Base-by-base conservation (phyloP, 352 stramenopile genomes). In the Globisporangium recalcitrans region DNA sequence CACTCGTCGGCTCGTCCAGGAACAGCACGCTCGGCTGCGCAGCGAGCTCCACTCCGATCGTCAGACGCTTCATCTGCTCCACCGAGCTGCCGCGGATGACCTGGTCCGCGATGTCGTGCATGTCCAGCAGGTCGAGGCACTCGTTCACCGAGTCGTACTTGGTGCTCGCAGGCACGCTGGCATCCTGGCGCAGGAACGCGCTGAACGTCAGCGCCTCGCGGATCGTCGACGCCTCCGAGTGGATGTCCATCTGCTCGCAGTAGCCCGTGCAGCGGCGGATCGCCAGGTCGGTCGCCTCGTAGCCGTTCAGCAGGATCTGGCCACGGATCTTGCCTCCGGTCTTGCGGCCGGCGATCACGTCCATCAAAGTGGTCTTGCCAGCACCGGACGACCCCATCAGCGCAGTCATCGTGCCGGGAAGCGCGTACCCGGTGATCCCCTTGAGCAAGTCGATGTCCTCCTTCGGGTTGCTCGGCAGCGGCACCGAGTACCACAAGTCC, bases 41-140 rank as follows among this genome's bases (percentile, higher is more conserved):
- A 3, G 95, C 88, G 40, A 98, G 75, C 63, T 98, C 95, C 4
- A 98, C 87, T 26, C 90, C 93, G 34, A 98, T 93, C 22, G 77
- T 86, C 10, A 87, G 63, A 16, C 77, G 80, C 74, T 89, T 89
- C 60, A 82, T 71, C 62, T 85, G 72, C 59, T 89, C 80, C 48
- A 81, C 71, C 11, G 74, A 82, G 44, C 64, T 73, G n/a, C 80
- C 75, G 21, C 80, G 77, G 13, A 89, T 75, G 38, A 90, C 77
- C 24, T 80, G 64, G 56, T 88, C 80, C 0, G 77, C 80, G 49
- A 87, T 82, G 11, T 73, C 58, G 5, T 84, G 58, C 40, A 90
- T 72, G 9, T 61, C 77, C 4, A 89, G 62, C 53, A 87, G 64
- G 16, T 83, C 76, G 2, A 89, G 62, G 55, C 72, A 80, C 54